Percentiles rank a stretch among this genome's conserved stretches.
Conservation (phyloP, 2,329 filamentous ascomycete genomes). For the Hymenoscyphus salicellus region DNA sequence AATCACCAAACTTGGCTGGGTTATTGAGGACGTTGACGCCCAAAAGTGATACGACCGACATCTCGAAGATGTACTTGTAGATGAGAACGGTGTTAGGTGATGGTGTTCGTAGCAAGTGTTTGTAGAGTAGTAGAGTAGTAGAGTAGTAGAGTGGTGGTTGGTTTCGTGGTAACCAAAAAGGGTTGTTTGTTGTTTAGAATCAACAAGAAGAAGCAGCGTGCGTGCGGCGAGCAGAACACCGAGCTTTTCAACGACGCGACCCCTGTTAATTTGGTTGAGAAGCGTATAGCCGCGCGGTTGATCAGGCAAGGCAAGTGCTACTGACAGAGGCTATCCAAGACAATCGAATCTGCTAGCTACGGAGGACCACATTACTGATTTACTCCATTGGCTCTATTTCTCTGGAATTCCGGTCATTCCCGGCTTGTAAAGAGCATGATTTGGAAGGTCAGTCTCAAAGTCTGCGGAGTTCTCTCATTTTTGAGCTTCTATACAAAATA, state of each 20-base stretch:
- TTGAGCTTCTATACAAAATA: background rate
- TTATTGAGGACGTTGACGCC: conserved; percentile 97
- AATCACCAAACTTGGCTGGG: conserved; percentile 86
- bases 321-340: background rate
- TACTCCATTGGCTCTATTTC: background rate
- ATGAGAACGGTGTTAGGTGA: background rate
- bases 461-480: too few relatives aligned
- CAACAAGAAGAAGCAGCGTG: conserved; percentile 3
- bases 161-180: conserved; percentile 1
- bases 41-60: conserved; percentile 95
- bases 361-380: background rate
- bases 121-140: background rate
- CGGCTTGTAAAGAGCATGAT: too few relatives aligned
- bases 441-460: too few relatives aligned
- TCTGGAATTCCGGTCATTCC: background rate
- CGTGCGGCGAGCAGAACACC: background rate
- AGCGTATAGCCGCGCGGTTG: background rate
- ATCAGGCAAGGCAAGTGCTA: background rate
- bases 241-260: background rate
- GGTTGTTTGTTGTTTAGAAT: conserved; percentile 3
- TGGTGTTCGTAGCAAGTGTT: background rate
- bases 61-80: conserved; percentile 43
- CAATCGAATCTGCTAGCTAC: background rate
- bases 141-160: background rate
- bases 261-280: background rate